Conservation (phyloP, 2,329 filamentous ascomycete genomes). For the Hypoxylon sp. region DNA sequence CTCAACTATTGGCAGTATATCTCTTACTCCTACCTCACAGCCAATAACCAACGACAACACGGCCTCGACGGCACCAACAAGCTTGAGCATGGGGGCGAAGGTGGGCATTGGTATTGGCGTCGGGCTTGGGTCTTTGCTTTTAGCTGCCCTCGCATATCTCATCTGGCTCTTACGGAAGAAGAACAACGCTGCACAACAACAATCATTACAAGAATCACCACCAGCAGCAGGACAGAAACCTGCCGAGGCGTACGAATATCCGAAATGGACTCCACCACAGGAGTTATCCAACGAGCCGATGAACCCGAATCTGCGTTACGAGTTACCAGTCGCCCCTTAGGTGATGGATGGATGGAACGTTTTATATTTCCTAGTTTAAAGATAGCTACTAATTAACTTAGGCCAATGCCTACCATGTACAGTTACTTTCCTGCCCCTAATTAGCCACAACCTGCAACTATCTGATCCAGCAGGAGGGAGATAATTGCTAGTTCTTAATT, state of each 20-base stretch:
- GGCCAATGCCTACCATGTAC: not conserved
- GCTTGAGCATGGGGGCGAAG: not conserved
- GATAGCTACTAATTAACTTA: not conserved
- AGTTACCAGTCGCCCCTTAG: not conserved
- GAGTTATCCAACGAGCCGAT: not conserved
- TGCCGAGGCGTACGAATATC: not conserved
- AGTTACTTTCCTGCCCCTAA: not conserved
- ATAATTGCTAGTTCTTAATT: not conserved
- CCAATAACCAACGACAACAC: not conserved
- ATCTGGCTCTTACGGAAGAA: slow-evolving; percentile 1
- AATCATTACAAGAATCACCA: not conserved
- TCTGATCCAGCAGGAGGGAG: not conserved
- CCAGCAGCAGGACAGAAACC: not conserved
- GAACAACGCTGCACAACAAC: not conserved
- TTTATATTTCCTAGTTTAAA: not conserved
- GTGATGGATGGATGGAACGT: not conserved
- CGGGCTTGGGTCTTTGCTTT: not conserved
- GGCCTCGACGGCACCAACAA: not conserved
- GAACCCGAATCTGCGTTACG: not conserved
- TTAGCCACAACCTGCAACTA: not conserved
- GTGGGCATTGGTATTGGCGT: not conserved
- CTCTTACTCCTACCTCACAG: not conserved
- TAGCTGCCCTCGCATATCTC: not conserved
- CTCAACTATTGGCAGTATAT: not conserved
- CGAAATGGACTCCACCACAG: not conserved